phyloP scores from a whole-genome alignment of 31 red algal genomes.

The Porphyra umbilicalis region DNA sequence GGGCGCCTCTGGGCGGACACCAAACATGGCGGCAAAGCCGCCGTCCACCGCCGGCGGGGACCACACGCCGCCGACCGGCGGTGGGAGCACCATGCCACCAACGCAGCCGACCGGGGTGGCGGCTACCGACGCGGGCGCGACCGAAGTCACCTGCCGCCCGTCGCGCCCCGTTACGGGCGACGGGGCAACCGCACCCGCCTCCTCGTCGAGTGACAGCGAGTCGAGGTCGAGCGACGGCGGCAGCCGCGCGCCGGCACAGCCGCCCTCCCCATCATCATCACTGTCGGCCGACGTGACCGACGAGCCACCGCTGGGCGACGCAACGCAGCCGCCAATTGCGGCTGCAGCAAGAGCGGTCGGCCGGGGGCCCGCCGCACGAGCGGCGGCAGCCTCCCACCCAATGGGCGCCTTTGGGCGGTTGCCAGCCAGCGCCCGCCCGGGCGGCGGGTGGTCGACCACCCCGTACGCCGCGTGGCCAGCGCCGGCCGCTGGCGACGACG shows the following conservation, averaged over 20 bases:
- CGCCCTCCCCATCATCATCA: neutral
- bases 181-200: neutral
- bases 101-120: neutral
- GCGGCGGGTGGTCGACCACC: neutral
- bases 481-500: neutral
- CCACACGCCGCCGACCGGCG: neutral
- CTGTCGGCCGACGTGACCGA: neutral
- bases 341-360: too few relatives aligned
- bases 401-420: neutral
- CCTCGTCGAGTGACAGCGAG: neutral
- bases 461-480: neutral
- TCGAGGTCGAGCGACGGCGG: neutral
- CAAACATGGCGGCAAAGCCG: neutral
- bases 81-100: neutral
- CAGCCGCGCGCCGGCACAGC: neutral
- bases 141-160: too few relatives aligned
- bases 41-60: neutral
- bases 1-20: neutral
- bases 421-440: neutral
- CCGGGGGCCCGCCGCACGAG: neutral
- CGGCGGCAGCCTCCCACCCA: neutral
- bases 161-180: neutral
- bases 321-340: neutral
- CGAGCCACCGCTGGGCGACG: neutral
- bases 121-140: neutral